Evolutionary conservation across 2,329 filamentous ascomycete genomes (phyloP).

Genomic region (Cyphellophora attinorum): DNA sequence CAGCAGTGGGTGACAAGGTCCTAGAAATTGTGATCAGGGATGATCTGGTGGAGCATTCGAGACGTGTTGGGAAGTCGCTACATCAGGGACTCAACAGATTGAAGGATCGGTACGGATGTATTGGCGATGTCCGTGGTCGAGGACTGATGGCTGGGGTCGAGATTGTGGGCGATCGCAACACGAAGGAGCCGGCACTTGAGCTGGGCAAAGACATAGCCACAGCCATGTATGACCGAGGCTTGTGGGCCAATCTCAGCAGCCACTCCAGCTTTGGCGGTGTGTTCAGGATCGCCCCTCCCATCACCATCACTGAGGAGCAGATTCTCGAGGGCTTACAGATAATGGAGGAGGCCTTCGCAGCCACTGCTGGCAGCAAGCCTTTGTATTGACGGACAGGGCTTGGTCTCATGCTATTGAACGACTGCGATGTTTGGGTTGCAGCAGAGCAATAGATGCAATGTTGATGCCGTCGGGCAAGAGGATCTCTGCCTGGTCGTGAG

Average conservation of each 20-base stretch:
- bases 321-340: conserved; percentile 43
- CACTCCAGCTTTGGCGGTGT: conserved; percentile 47
- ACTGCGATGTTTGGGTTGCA: no score
- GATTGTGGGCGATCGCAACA: conserved; percentile 43
- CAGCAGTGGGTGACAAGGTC: conserved; percentile 52
- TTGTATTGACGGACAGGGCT: no score
- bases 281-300: conserved; percentile 51
- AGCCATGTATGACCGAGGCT: conserved; percentile 40
- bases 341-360: conserved; percentile 45
- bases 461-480: no score
- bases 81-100: conserved; percentile 38
- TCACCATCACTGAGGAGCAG: conserved; percentile 45
- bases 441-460: no score
- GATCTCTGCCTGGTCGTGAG: no score
- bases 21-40: conserved; percentile 53
- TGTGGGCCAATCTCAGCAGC: conserved; percentile 49
- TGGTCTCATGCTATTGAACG: no score
- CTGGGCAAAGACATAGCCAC: conserved; percentile 40
- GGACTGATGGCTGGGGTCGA: conserved; percentile 51
- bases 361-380: conserved; percentile 14
- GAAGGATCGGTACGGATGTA: conserved; percentile 46
- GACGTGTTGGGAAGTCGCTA: conserved; percentile 35
- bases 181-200: conserved; percentile 38
- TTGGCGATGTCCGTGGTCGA: conserved; percentile 52
- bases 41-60: conserved; percentile 38